Conservation (phyloP, 371 early-diverging fungal genomes). For the Furculomyces boomerangus region DNA sequence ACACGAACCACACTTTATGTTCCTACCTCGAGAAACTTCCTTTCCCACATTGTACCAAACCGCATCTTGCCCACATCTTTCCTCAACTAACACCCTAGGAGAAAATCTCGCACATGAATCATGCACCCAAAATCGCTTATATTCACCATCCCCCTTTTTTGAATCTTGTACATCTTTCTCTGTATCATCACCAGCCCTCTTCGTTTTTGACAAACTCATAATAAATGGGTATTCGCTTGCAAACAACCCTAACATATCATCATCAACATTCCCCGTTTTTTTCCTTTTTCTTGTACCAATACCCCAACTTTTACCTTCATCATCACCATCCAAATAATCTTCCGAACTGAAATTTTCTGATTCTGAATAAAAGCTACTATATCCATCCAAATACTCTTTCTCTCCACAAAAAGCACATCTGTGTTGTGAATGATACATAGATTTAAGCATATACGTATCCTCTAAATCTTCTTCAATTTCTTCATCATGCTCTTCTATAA, state of each 20-base stretch:
- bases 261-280: background rate
- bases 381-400: constrained; percentile 2
- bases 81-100: constrained; percentile 60
- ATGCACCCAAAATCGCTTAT: constrained; percentile 62
- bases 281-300: no score
- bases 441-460: background rate
- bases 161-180: background rate
- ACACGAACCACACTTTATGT: constrained; percentile 50
- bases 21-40: constrained; percentile 55
- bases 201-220: background rate
- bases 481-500: no score
- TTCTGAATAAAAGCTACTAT: no score
- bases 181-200: background rate
- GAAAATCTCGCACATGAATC: constrained; percentile 67
- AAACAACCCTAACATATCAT: constrained; percentile 10
- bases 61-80: constrained; percentile 17
- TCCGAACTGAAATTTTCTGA: no score
- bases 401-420: constrained; percentile 23
- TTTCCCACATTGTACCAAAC: constrained; percentile 72
- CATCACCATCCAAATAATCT: background rate
- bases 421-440: background rate
- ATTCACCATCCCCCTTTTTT: background rate
- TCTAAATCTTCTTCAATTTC: no score
- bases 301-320: no score
- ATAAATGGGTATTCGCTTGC: constrained; percentile 13